phyloP scores from a whole-genome alignment of 2,329 filamentous ascomycete genomes.

The Pseudomassariella vexata region DNA sequence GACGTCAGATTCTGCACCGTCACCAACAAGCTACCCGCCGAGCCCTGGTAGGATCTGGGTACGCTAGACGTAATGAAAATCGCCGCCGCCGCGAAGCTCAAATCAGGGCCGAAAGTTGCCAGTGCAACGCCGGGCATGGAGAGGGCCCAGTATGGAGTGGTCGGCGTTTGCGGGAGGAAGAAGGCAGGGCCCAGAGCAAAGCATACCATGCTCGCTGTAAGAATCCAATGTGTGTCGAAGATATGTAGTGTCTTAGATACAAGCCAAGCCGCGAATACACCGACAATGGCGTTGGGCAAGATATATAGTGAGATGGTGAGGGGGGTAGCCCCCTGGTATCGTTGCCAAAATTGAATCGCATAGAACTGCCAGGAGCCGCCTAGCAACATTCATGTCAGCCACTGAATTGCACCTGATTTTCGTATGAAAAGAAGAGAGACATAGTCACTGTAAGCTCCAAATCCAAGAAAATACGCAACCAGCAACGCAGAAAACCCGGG shows the following conservation, averaged over 20 bases:
- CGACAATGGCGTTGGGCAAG: slow-evolving; percentile 37
- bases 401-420: neutral
- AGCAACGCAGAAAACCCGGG: slow-evolving; percentile 35
- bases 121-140: slow-evolving; percentile 36
- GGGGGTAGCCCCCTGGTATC: slow-evolving; percentile 22
- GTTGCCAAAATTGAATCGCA: slow-evolving; percentile 25
- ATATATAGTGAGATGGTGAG: slow-evolving; percentile 36
- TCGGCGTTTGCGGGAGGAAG: slow-evolving; percentile 27
- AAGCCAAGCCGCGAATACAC: slow-evolving; percentile 36
- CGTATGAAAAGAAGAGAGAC: neutral
- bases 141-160: slow-evolving; percentile 36
- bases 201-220: slow-evolving; percentile 32
- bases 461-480: slow-evolving; percentile 35
- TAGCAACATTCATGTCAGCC: slow-evolving; percentile 1
- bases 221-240: slow-evolving; percentile 38
- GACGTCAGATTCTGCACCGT: slow-evolving; percentile 40
- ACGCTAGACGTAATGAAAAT: slow-evolving; percentile 42
- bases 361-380: slow-evolving; percentile 27
- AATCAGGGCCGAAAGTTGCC: slow-evolving; percentile 39
- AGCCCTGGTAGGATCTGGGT: slow-evolving; percentile 37
- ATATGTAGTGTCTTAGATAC: slow-evolving; percentile 38
- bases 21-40: slow-evolving; percentile 37
- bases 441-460: slow-evolving; percentile 21
- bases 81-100: slow-evolving; percentile 38
- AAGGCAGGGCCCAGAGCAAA: slow-evolving; percentile 16